Evolutionary conservation across 495 filamentous ascomycete genomes (phyloP).

Genomic region (Gamarada debralockiae): DNA sequence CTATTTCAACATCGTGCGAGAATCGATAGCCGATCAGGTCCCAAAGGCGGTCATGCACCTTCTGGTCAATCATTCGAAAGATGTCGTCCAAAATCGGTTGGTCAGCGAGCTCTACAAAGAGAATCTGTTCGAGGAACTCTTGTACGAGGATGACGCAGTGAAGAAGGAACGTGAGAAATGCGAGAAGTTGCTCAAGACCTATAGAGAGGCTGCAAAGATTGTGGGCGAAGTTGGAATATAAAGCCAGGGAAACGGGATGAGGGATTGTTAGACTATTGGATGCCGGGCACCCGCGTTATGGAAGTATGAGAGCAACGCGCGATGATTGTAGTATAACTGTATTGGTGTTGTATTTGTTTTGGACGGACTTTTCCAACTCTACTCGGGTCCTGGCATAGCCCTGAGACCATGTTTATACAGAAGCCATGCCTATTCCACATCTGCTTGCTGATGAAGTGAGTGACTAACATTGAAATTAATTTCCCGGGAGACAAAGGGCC

Average conservation of each 20-base stretch:
- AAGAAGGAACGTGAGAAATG: conserved; percentile 98
- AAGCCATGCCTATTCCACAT: conserved; percentile 3
- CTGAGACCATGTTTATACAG: conserved; percentile 16
- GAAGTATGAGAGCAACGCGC: conserved; percentile 7
- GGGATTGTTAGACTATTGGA: conserved; percentile 18
- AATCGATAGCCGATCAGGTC: conserved; percentile 95
- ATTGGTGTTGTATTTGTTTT: conserved; percentile 10
- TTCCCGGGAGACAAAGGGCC: no score
- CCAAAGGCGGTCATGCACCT: conserved; percentile 99
- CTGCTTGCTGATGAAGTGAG: no score
- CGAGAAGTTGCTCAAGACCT: conserved; percentile 88
- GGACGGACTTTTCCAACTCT: conserved; percentile 16
- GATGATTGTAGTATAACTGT: conserved; percentile 27
- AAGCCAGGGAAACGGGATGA: not conserved
- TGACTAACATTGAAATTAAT: no score
- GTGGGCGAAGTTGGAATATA: conserved; percentile 88
- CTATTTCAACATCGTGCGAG: conserved; percentile 97
- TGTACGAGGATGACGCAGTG: conserved; percentile 96
- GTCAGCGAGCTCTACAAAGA: conserved; percentile 96
- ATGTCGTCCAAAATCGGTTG: conserved; percentile 92
- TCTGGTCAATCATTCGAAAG: conserved; percentile 95
- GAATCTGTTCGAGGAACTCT: conserved; percentile 82
- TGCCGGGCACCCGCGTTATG: conserved; percentile 11
- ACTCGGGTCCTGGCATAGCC: conserved; percentile 5
- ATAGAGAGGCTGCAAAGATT: conserved; percentile 95